These are phyloP conservation scores for Aspergillus sp. DNA, from an alignment of 2,329 filamentous ascomycete species.

Conservation along the genomic window DNA sequence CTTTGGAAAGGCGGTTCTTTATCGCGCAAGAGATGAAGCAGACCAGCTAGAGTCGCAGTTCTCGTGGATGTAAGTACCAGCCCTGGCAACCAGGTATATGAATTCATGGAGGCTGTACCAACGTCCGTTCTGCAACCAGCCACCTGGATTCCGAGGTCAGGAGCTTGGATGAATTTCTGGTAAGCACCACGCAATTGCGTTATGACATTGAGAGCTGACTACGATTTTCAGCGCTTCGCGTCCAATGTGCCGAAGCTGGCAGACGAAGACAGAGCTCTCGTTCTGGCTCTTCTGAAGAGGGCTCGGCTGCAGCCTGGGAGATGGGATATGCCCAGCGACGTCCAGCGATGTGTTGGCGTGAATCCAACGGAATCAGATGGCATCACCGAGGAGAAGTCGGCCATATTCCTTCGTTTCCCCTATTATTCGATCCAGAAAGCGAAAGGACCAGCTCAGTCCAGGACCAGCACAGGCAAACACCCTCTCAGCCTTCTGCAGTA, in stretches of 20 bases:
- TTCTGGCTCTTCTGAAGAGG: slow-evolving; percentile 6
- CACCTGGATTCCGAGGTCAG: neutral
- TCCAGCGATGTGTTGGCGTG: slow-evolving; percentile 7
- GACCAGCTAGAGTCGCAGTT: slow-evolving; percentile 1
- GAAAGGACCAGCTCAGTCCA: neutral
- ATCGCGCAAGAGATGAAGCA: neutral
- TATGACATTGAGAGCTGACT: neutral
- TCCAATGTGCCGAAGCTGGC: slow-evolving; percentile 5
- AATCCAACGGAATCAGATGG: neutral
- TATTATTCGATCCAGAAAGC: slow-evolving; percentile 1
- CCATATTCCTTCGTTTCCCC: neutral
- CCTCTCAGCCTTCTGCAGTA: neutral
- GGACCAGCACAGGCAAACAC: neutral
- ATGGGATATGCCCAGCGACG: neutral
- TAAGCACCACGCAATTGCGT: neutral
- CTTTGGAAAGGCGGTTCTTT: slow-evolving; percentile 6
- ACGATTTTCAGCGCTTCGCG: slow-evolving; percentile 6
- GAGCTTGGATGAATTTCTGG: slow-evolving; percentile 2
- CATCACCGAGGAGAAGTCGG: slow-evolving; percentile 1
- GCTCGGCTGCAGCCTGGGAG: neutral
- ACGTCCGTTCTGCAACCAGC: neutral
- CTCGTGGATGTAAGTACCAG: slow-evolving; percentile 12
- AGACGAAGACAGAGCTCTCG: slow-evolving; percentile 9
- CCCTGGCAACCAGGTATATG: neutral
- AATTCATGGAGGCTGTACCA: neutral